phyloP scores from a whole-genome alignment of 345 rosid genomes.

The Ailanthus altissimus region DNA sequence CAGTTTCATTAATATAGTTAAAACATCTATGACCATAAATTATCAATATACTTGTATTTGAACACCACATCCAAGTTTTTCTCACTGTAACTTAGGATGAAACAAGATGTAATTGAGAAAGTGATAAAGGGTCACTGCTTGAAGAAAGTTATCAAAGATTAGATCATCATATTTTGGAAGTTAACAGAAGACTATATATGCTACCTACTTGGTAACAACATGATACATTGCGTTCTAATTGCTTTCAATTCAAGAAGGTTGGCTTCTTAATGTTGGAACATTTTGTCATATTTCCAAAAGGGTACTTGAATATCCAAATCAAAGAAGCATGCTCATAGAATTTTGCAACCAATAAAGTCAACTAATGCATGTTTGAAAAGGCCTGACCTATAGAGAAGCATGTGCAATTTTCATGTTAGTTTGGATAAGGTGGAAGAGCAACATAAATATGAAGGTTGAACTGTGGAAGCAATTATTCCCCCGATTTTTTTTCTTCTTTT shows the following conservation, averaged over 20 bases:
- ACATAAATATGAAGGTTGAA: background rate
- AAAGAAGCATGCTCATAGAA: background rate
- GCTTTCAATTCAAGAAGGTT: background rate
- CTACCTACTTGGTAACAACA: background rate
- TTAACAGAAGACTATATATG: background rate
- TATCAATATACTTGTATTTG: background rate
- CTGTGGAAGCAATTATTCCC: background rate
- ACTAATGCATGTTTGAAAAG: background rate
- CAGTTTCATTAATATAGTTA: background rate
- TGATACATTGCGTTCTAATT: background rate
- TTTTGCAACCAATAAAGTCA: background rate
- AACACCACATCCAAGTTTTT: slow-evolving; percentile 2
- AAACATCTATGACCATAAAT: background rate
- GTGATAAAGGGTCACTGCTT: background rate
- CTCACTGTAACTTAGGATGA: background rate
- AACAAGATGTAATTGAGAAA: background rate
- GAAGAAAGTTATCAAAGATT: background rate
- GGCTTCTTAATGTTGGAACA: background rate
- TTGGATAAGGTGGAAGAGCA: background rate
- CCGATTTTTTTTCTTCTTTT: background rate
- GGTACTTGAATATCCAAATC: background rate
- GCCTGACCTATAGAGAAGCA: background rate
- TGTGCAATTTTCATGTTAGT: background rate
- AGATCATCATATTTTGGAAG: background rate
- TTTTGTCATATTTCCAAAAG: background rate